phyloP scores from a whole-genome alignment of 768 basidiomycete species.

The Boletus rubescentipes region DNA sequence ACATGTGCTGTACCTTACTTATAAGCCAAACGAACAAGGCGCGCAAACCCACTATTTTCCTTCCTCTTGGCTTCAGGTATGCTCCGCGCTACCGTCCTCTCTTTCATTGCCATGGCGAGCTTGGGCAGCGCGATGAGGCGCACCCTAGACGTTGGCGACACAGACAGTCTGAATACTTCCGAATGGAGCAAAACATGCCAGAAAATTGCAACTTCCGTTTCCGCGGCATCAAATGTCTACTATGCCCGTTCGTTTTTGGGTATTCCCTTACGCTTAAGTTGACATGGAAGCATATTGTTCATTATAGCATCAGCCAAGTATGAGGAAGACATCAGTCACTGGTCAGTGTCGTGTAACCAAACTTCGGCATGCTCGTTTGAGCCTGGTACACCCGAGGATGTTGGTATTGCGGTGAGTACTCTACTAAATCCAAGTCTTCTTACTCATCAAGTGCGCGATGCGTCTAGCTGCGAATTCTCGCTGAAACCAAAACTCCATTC shows the following conservation, averaged over 20 bases:
- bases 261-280: not conserved
- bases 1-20: no score
- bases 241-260: not conserved
- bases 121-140: not conserved
- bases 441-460: not conserved
- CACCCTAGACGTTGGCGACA: not conserved
- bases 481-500: constrained; percentile 40
- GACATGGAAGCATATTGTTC: not conserved
- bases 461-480: constrained; percentile 28
- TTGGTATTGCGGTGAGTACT: constrained; percentile 44
- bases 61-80: not conserved
- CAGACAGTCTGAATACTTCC: not conserved
- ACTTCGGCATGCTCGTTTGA: constrained; percentile 54
- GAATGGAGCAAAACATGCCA: not conserved
- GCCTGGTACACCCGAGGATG: constrained; percentile 52
- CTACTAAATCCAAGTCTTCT: no score
- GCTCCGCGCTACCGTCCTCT: not conserved
- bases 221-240: constrained; percentile 4
- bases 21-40: no score
- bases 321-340: constrained; percentile 45
- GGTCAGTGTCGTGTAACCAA: constrained; percentile 50
- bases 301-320: constrained; percentile 33
- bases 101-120: not conserved
- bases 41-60: no score
- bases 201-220: not conserved